Evolutionary conservation across 1,284 basidiomycete species (phyloP).

Genomic region (Cryptococcus sp.): DNA sequence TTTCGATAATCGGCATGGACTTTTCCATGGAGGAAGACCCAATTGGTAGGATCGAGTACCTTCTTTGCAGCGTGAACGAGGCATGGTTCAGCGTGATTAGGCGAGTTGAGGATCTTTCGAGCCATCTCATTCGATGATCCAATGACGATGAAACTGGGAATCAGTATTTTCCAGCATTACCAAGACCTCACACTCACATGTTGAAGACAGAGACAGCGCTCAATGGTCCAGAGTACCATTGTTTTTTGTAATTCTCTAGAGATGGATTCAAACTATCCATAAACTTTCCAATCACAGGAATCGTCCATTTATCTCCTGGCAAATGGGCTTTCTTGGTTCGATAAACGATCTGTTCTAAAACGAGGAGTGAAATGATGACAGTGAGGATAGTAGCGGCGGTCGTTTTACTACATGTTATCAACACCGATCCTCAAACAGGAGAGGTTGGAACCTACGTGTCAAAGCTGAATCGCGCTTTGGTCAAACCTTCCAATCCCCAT

Average conservation of each 20-base stretch:
- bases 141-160: slow-evolving; percentile 88
- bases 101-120: slow-evolving; percentile 90
- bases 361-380: slow-evolving; percentile 40
- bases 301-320: slow-evolving; percentile 84
- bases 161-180: background rate
- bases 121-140: slow-evolving; percentile 85
- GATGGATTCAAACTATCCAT: slow-evolving; percentile 81
- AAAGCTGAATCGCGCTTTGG: slow-evolving; percentile 34
- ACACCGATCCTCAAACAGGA: background rate
- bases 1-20: slow-evolving; percentile 90
- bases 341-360: slow-evolving; percentile 67
- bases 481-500: slow-evolving; percentile 41
- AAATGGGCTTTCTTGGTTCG: slow-evolving; percentile 79
- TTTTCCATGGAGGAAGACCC: slow-evolving; percentile 97
- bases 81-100: slow-evolving; percentile 83
- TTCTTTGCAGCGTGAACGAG: slow-evolving; percentile 90
- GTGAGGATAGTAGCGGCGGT: slow-evolving; percentile 41
- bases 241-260: slow-evolving; percentile 80
- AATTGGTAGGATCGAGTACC: slow-evolving; percentile 83
- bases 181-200: slow-evolving; percentile 59
- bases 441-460: slow-evolving; percentile 33
- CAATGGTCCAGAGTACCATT: slow-evolving; percentile 80
- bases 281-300: slow-evolving; percentile 90
- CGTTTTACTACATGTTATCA: slow-evolving; percentile 31
- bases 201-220: slow-evolving; percentile 90